phyloP scores from a whole-genome alignment of 2,329 filamentous ascomycete species.

The Exutisphaerella laricina region DNA sequence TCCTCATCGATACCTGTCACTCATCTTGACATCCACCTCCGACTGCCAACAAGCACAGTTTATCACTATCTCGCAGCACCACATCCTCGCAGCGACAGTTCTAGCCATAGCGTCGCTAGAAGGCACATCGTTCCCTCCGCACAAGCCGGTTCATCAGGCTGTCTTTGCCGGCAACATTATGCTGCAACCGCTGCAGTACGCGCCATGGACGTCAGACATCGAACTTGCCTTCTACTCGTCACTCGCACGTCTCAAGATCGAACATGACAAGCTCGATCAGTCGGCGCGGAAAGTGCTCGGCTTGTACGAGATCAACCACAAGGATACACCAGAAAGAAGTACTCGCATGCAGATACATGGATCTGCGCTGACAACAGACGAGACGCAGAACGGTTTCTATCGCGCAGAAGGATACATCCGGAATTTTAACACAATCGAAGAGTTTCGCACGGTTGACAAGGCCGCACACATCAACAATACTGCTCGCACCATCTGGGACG shows the following conservation, averaged over 20 bases:
- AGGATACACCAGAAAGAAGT: constrained; percentile 66
- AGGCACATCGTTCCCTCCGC: not conserved
- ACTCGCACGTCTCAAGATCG: constrained; percentile 88
- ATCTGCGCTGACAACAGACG: constrained; percentile 74
- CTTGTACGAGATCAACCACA: constrained; percentile 75
- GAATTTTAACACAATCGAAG: constrained; percentile 93
- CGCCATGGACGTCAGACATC: constrained; percentile 87
- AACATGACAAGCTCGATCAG: constrained; percentile 94
- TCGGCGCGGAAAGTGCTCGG: constrained; percentile 82
- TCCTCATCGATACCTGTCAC: too few species aligned
- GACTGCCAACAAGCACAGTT: not conserved
- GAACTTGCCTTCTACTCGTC: constrained; percentile 92
- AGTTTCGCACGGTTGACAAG: constrained; percentile 82
- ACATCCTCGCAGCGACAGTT: not conserved
- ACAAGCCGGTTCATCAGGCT: constrained; percentile 2
- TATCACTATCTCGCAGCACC: not conserved
- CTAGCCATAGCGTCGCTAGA: not conserved
- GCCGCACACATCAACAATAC: constrained; percentile 69
- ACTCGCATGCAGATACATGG: constrained; percentile 87
- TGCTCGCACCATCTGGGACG: constrained; percentile 91
- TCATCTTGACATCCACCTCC: too few species aligned
- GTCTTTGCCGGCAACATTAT: constrained; percentile 9
- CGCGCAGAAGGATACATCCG: constrained; percentile 90
- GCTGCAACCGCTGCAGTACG: constrained; percentile 58
- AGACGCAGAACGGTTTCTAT: constrained; percentile 67